phyloP scores from a whole-genome alignment of 306 rosid species.

The Mimosa pudica region DNA sequence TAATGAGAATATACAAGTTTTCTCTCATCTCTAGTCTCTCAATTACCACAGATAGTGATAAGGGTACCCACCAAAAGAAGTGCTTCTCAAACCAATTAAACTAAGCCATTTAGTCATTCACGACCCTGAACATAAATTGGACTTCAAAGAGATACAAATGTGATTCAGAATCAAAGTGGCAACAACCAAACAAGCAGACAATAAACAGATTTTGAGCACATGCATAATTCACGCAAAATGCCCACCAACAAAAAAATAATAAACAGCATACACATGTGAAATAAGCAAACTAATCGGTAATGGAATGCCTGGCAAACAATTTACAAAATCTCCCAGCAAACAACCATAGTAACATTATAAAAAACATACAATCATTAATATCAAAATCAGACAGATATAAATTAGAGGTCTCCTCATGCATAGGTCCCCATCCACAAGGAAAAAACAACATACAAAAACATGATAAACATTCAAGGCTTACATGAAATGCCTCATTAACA shows the following conservation, averaged over 20 bases:
- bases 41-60: too few relatives aligned
- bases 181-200: constrained; percentile 22
- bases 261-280: background rate
- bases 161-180: background rate
- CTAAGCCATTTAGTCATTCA: background rate
- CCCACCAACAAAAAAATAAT: background rate
- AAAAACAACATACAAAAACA: background rate
- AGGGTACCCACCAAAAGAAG: background rate
- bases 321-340: constrained; percentile 57
- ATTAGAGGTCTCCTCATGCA: background rate
- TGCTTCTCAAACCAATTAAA: background rate
- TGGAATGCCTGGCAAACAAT: constrained; percentile 30
- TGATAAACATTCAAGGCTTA: constrained; percentile 14
- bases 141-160: background rate
- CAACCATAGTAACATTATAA: background rate
- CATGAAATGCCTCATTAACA: constrained; percentile 32
- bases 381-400: background rate
- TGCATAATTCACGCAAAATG: background rate
- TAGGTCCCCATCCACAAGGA: background rate
- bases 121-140: background rate
- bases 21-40: too few relatives aligned
- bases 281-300: constrained; percentile 19
- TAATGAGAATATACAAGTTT: too few relatives aligned
- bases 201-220: constrained; percentile 19
- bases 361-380: background rate